Percentiles rank a stretch among this genome's conserved stretches.
phyloP scores from a whole-genome alignment of 257 asterid species.

The Scutellaria minor region DNA sequence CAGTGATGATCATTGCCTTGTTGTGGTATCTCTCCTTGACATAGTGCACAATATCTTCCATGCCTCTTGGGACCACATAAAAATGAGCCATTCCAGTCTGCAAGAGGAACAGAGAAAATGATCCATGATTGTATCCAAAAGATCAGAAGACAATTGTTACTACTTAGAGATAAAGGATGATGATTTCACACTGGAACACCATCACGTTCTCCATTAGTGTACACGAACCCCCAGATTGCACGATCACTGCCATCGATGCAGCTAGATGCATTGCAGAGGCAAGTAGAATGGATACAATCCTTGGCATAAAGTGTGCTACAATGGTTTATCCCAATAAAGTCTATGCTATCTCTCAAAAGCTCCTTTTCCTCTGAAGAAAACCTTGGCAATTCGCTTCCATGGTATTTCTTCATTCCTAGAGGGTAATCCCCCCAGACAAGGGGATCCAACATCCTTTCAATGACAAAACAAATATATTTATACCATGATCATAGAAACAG shows the following conservation, averaged over 20 bases:
- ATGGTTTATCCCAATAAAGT: slow-evolving; percentile 78
- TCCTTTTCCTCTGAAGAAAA: slow-evolving; percentile 66
- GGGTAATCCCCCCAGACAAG: slow-evolving; percentile 77
- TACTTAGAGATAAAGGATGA: not conserved
- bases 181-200: slow-evolving; percentile 60
- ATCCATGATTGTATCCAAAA: not conserved
- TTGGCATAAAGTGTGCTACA: slow-evolving; percentile 67
- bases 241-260: slow-evolving; percentile 61
- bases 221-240: slow-evolving; percentile 61
- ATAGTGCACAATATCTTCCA: slow-evolving; percentile 60
- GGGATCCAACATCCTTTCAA: slow-evolving; percentile 68
- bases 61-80: slow-evolving; percentile 69
- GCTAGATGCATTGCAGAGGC: slow-evolving; percentile 48
- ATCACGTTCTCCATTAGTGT: slow-evolving; percentile 44
- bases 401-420: slow-evolving; percentile 69
- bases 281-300: slow-evolving; percentile 63
- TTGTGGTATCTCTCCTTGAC: slow-evolving; percentile 63
- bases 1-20: slow-evolving; percentile 72
- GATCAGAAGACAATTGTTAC: not conserved
- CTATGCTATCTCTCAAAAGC: slow-evolving; percentile 56
- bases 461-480: slow-evolving; percentile 7
- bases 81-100: slow-evolving; percentile 60
- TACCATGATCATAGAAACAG: slow-evolving; percentile 4
- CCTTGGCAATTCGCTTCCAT: slow-evolving; percentile 55
- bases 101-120: not conserved